Base-by-base conservation (phyloP, 139 green algal genomes). In the Chlamydomonas applanata region DNA sequence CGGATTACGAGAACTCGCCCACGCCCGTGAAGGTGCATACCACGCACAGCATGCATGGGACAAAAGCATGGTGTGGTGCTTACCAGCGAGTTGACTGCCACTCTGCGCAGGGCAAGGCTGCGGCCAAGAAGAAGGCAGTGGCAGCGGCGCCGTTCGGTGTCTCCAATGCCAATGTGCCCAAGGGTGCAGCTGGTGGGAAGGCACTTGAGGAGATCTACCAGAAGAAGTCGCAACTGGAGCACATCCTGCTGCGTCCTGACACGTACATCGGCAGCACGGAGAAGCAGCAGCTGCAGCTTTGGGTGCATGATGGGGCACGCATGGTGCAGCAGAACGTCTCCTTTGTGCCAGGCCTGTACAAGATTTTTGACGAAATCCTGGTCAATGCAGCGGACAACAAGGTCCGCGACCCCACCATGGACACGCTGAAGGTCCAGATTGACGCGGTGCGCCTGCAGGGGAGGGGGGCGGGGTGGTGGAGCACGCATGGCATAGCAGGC, bases 321-420 rank as follows among this genome's bases (percentile, higher is more conserved):
- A 82, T 90, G 72, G 72, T 78, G 72, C 49, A 65, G 34, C 77
- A 79, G 34, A 46, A 20, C 19, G 89, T 98, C 45, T 83, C 73
- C 9, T 97, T 88, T 36, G 92, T 92, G 2, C 96, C 96, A 20
- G 96, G 94, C 13, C 84, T 99, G n/a, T 99, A 98, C 91, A 99
- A 99, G 78, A 99, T 99, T 69, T 99, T 99, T 80, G 96, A 99
- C 74, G 96, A 99, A 85, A 99, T 99, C 68, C 76, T 99, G 34
- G 96, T 99, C 29, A 99, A 99, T 77, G 96, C 96, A 2, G 93
- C 94, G 1, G 96, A 99, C 89, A 98, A 99, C 90, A 99, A 98
- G 77, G 93, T 98, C 2, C 80, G 96, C 0, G 95, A 99, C 78
- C 20, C 88, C 7, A 88, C 73, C 30, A 99, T 99, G 96, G 91